Evolutionary conservation across 257 asterid genomes (phyloP).

Genomic region (Coffea eugenioides): DNA sequence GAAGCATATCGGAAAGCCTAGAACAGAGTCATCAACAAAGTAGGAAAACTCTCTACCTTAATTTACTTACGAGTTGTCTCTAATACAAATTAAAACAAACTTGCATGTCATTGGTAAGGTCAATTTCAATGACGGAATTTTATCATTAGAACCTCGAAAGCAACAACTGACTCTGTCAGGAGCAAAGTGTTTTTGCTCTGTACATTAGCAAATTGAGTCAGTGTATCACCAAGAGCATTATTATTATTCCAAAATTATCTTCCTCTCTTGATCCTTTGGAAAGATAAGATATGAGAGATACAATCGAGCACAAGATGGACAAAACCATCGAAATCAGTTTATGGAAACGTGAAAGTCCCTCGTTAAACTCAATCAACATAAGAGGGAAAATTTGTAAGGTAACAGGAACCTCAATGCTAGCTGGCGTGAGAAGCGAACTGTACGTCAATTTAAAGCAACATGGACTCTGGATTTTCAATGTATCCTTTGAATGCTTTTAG

Average conservation of each 20-base stretch:
- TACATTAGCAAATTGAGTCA: constrained; percentile 29
- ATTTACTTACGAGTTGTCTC: not conserved
- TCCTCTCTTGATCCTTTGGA: constrained; percentile 16
- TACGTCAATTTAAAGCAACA: constrained; percentile 57
- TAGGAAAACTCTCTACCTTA: not conserved
- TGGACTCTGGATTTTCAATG: constrained; percentile 89
- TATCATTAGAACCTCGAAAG: not conserved
- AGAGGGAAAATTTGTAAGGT: not conserved
- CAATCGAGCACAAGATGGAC: constrained; percentile 12
- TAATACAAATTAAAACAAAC: not conserved
- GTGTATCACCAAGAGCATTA: constrained; percentile 14
- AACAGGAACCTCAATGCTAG: not conserved
- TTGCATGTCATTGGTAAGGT: not conserved
- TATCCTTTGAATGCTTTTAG: constrained; percentile 94
- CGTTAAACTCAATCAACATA: constrained; percentile 12
- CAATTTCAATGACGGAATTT: not conserved
- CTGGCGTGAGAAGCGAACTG: not conserved
- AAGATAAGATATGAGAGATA: constrained; percentile 21
- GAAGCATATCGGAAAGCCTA: not conserved
- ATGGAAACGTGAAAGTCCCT: constrained; percentile 1
- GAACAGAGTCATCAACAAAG: not conserved
- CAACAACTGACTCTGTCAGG: not conserved
- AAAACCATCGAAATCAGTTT: constrained; percentile 1
- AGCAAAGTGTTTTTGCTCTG: constrained; percentile 26
- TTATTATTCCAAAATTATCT: constrained; percentile 36